These are phyloP conservation scores for Aureobasidium subglaciale DNA, from an alignment of 2,329 filamentous ascomycete genomes.

Conservation along the genomic window DNA sequence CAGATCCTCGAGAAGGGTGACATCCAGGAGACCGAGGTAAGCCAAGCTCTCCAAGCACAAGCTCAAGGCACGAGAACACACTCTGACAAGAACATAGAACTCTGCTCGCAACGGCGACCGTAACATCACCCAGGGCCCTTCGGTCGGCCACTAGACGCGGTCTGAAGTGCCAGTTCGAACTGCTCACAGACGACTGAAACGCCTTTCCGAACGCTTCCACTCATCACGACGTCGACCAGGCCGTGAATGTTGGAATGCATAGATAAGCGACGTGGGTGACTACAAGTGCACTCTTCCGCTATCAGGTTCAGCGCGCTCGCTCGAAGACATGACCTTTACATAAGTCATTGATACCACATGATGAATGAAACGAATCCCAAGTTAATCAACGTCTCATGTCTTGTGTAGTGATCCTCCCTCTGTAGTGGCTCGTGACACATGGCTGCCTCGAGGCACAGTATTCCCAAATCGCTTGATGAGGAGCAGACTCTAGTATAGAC, in stretches of 20 bases:
- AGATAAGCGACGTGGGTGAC: slow-evolving; percentile 4
- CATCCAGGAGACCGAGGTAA: slow-evolving; percentile 55
- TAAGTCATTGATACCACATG: slow-evolving; percentile 11
- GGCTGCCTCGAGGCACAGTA: too few relatives aligned
- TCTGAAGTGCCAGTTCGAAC: background rate
- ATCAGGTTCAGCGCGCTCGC: background rate
- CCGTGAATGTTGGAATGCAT: background rate
- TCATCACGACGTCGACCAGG: background rate
- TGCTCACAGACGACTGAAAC: slow-evolving; percentile 10
- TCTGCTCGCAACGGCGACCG: slow-evolving; percentile 36
- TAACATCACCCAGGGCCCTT: slow-evolving; percentile 35
- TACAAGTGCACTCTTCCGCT: slow-evolving; percentile 8
- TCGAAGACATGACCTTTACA: background rate
- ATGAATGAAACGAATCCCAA: slow-evolving; percentile 9
- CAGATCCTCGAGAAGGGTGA: slow-evolving; percentile 72
- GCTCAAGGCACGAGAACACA: background rate
- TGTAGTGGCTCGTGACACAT: too few relatives aligned
- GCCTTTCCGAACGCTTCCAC: background rate
- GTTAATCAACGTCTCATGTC: background rate
- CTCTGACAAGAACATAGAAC: slow-evolving; percentile 27
- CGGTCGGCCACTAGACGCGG: slow-evolving; percentile 22
- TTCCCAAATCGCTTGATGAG: too few relatives aligned
- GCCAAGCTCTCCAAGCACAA: slow-evolving; percentile 20
- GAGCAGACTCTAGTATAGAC: too few relatives aligned
- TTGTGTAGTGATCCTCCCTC: background rate